A percentile compares a stretch with the other conserved stretches of the same genome.
These are phyloP conservation scores for Alloteropsis semialata DNA, from an alignment of 176 grass and related monocot genomes.

Conservation along the genomic window DNA sequence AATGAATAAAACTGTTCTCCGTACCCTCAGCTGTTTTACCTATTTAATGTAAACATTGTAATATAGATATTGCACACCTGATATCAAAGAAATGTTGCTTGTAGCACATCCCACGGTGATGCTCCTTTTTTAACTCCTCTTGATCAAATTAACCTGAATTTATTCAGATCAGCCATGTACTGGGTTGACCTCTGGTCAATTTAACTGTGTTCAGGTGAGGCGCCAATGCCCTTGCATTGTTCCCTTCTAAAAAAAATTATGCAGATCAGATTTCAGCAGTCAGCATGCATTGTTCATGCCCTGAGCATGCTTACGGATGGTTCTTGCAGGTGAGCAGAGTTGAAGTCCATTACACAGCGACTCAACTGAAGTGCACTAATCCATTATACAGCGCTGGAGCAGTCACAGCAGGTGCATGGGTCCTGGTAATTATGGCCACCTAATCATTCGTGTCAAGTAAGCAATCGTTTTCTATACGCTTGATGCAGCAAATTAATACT, in stretches of 20 bases:
- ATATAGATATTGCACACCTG: not conserved
- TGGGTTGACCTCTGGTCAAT: no score
- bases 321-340: conserved; percentile 29
- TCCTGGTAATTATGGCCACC: conserved; percentile 6
- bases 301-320: not conserved
- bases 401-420: conserved; percentile 30
- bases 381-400: not conserved
- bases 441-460: conserved; percentile 42
- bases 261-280: not conserved
- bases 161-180: no score
- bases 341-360: not conserved
- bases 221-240: no score
- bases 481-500: conserved; percentile 25
- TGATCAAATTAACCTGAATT: not conserved
- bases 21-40: not conserved
- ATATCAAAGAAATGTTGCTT: not conserved
- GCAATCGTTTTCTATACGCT: conserved; percentile 31
- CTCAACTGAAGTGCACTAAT: not conserved
- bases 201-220: no score
- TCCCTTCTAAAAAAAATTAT: no score
- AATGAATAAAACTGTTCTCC: not conserved
- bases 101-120: not conserved
- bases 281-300: not conserved
- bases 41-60: not conserved
- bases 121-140: not conserved